phyloP scores from a whole-genome alignment of 2,329 filamentous ascomycete genomes.

The Trichoderma guizhouense region DNA sequence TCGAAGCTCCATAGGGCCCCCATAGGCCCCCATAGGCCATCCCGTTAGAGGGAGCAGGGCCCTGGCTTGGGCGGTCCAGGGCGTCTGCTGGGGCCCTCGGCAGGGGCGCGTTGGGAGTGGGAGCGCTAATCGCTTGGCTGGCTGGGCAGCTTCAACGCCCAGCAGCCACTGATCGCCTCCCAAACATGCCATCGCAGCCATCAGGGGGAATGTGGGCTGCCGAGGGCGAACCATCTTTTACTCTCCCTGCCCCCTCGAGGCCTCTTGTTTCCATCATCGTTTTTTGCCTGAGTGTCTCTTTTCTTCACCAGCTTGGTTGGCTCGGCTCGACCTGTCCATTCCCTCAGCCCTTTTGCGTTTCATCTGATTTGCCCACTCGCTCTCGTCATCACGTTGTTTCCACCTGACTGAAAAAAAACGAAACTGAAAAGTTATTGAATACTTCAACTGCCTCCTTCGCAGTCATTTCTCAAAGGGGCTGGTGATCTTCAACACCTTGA shows the following conservation, averaged over 20 bases:
- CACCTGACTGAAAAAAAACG: not conserved
- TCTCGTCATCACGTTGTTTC: not conserved
- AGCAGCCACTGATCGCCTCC: conserved; percentile 8
- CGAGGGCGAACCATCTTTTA: conserved; percentile 13
- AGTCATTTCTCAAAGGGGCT: conserved; percentile 16
- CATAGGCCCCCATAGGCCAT: not conserved
- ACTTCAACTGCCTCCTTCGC: conserved; percentile 11
- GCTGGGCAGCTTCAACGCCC: conserved; percentile 1
- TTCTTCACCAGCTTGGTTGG: conserved; percentile 7
- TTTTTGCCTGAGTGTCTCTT: not conserved
- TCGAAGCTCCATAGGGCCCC: not conserved
- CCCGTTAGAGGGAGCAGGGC: not conserved
- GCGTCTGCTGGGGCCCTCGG: not conserved
- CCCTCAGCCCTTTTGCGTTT: conserved; percentile 3
- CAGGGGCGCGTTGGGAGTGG: not conserved
- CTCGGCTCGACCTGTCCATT: not conserved
- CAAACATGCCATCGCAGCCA: conserved; percentile 9
- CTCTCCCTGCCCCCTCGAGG: conserved; percentile 4
- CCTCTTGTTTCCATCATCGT: conserved; percentile 9
- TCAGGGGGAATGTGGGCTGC: conserved; percentile 15
- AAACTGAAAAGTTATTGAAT: not conserved
- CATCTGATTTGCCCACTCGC: not conserved
- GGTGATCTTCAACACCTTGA: conserved; percentile 4
- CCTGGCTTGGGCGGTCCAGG: not conserved
- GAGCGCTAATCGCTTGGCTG: not conserved